Conservation (phyloP, 805 yeast genomes). For the Scheffersomyces lignosus region DNA sequence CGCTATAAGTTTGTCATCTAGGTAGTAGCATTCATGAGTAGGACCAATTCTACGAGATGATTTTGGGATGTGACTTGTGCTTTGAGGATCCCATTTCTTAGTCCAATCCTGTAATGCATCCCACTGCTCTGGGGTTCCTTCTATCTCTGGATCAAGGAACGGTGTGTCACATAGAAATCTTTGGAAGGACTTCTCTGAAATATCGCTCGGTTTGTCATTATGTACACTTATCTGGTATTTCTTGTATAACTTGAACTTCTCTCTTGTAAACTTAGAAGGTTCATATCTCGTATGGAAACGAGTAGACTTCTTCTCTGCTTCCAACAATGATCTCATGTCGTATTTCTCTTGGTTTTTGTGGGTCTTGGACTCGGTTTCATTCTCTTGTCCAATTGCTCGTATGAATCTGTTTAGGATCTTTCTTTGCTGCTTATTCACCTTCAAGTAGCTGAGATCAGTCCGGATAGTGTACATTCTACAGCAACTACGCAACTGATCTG, state of each 20-base stretch:
- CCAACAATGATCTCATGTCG: conserved; percentile 31
- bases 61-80: neutral
- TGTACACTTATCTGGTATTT: conserved; percentile 76
- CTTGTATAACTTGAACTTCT: conserved; percentile 61
- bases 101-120: conserved; percentile 42
- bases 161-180: conserved; percentile 73
- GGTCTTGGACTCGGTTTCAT: conserved; percentile 6
- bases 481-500: conserved; percentile 71
- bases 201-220: conserved; percentile 52
- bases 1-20: conserved; percentile 63
- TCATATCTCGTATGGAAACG: conserved; percentile 50
- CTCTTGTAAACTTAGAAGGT: conserved; percentile 50
- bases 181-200: conserved; percentile 49
- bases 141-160: conserved; percentile 35
- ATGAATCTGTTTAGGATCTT: conserved; percentile 63
- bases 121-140: conserved; percentile 38
- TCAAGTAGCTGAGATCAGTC: conserved; percentile 48
- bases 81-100: conserved; percentile 13
- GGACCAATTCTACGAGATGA: conserved; percentile 49
- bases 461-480: conserved; percentile 81
- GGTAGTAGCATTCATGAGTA: conserved; percentile 76
- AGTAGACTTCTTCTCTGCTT: conserved; percentile 38
- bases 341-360: conserved; percentile 11
- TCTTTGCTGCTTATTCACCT: conserved; percentile 64
- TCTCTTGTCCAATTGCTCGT: conserved; percentile 28